Base-by-base conservation (phyloP, 352 stramenopile species). In the Globisporangium apiculatum region DNA sequence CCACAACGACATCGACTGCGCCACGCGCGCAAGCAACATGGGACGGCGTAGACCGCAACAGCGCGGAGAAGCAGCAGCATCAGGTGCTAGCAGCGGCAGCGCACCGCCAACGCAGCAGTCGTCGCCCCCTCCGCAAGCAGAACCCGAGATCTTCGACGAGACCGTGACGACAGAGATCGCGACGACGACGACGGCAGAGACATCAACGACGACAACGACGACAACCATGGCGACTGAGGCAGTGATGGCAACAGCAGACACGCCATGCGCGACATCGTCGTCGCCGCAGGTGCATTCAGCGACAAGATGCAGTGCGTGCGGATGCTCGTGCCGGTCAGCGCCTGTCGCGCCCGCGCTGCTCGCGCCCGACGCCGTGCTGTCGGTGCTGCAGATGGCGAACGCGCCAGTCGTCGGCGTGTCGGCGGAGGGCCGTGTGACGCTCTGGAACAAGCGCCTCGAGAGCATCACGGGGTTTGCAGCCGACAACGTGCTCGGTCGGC, bases 391-490 rank as follows among this genome's bases (percentile, higher is more conserved):
- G 36, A 81, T 78, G n/a, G 80, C 84, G 31, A 86, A 86, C 54
- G 75, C 79, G 46, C 76, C 83, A 1, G 82, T 86, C 15, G 60
- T 91, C 14, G 82, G 76, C 45, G 67, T 91, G 36, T 71, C 75
- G 35, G 41, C 66, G 3, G 64, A 83, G 47, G 79, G 78, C 36
- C 9, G 60, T 48, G 74, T 91, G 52, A 83, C 68, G 58, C 61
- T 87, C 54, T 91, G 82, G 82, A 91, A 91, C 68, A 62, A 59
- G 42, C 69, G 67, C 42, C 64, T 87, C 65, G 72, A 58, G 51
- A 67, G 71, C 14, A 75, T 91, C 47, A 91, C 76, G 55, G 75
- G 81, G 48, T 85, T 84, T 43, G 53, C 69, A 36, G 55, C 59
- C 17, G 52, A 31, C 5, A 60, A 72, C 14, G 76, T 87, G 24